Evolutionary conservation across 1,139 yeast genomes (phyloP).

Genomic region (Debaryomyces robertsiae): DNA sequence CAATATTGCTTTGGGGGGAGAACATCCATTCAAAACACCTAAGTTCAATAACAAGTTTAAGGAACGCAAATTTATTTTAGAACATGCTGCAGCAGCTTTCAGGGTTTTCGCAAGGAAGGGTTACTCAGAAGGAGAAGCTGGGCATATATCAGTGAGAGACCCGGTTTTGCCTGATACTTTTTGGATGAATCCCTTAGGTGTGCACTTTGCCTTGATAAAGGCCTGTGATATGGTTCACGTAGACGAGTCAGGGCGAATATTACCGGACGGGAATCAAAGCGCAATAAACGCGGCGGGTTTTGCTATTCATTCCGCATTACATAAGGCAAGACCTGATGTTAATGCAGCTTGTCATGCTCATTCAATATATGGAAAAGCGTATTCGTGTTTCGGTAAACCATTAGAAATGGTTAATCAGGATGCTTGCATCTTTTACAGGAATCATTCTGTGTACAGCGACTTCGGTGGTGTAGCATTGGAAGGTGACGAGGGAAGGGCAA

Average conservation of each 20-base stretch:
- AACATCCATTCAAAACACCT: slow-evolving; percentile 55
- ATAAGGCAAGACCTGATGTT: slow-evolving; percentile 76
- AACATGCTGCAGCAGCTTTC: slow-evolving; percentile 84
- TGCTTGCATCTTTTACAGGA: slow-evolving; percentile 65
- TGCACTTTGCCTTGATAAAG: slow-evolving; percentile 67
- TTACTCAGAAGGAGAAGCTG: slow-evolving; percentile 76
- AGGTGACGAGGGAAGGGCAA: slow-evolving; percentile 65
- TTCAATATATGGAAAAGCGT: slow-evolving; percentile 74
- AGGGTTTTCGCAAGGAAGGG: slow-evolving; percentile 75
- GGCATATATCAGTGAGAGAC: slow-evolving; percentile 79
- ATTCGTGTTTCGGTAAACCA: slow-evolving; percentile 68
- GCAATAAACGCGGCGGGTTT: slow-evolving; percentile 83
- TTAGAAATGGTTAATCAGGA: slow-evolving; percentile 84
- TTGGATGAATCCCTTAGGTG: slow-evolving; percentile 80
- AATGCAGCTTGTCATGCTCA: slow-evolving; percentile 85
- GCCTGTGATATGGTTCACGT: slow-evolving; percentile 79
- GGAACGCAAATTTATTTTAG: slow-evolving; percentile 63
- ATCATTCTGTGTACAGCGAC: slow-evolving; percentile 64
- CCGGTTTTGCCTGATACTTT: slow-evolving; percentile 71
- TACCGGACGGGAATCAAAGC: slow-evolving; percentile 62
- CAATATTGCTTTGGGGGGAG: slow-evolving; percentile 52
- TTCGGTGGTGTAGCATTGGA: slow-evolving; percentile 85
- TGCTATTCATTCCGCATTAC: slow-evolving; percentile 76
- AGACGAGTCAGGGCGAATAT: slow-evolving; percentile 68
- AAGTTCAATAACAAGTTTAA: slow-evolving; percentile 49